Evolutionary conservation across 208 protist species (phyloP), one percentile per base, ranked within the genome.

Genomic region (Zelonia costaricensis): DNA sequence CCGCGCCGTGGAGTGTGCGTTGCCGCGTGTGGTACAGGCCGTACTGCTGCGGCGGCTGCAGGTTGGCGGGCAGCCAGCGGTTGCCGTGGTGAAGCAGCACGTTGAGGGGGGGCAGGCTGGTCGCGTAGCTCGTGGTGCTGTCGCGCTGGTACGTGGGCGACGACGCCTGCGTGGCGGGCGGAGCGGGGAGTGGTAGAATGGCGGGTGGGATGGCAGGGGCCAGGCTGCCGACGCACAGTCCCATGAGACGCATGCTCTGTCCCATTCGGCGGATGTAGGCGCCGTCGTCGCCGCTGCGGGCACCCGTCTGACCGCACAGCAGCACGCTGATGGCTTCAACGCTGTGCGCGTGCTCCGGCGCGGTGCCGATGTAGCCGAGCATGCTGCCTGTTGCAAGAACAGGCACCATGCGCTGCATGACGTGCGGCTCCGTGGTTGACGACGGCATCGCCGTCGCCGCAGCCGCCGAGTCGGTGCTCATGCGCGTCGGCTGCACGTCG

Each of bases 21-120:
- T n/a, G 23, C 28, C 57, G 55, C 22, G 10, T 53, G 38, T 65
- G 43, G 9, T 48, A 59, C 16, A 68, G 42, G 13, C 62, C 63
- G 36, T 85, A 88, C 31, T 78, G 76, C 22, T 84, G 84, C 7
- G 84, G 88, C 4, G 84, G 88, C 69, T 94, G 88, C 64, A 91
- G 51, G 0, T 66, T 31, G 5, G 68, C 57, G 16, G 84, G 84
- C 56, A 92, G 48, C 88, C 88, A 94, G 35, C 62, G 77, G 23
- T 69, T 74, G n/a, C 69, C 72, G 45, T 56, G 68, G 20, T 56
- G 16, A 28, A 75, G 20, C 4, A 73, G 51, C 55, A 63, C 44
- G 16, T 46, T 28, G 15, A 61, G 22, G 7, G 64, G 45, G 8
- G 71, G 71, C 3, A 70, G 58, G 12, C 44, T 53, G 15, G 49